A percentile compares a stretch with the other conserved stretches of the same genome.
Evolutionary conservation across 345 rosid species (phyloP).

Genomic region (Dipteronia dyeriana): DNA sequence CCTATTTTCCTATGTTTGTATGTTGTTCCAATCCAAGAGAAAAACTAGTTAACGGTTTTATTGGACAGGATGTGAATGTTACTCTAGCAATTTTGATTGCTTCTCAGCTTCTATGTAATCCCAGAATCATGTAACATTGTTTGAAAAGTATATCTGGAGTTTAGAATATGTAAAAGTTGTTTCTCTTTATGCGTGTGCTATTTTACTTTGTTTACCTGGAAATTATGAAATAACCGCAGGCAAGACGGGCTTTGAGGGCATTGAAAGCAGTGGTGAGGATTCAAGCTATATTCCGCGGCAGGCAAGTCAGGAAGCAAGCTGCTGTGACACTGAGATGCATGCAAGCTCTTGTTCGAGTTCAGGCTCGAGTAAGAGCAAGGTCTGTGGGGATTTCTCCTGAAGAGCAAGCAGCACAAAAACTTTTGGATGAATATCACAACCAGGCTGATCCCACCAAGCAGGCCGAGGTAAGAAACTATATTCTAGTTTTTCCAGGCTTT

Average conservation of each 20-base stretch:
- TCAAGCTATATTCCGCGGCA: conserved; percentile 84
- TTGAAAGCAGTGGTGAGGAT: conserved; percentile 86
- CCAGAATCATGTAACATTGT: background rate
- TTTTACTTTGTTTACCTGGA: background rate
- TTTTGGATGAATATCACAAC: conserved; percentile 22
- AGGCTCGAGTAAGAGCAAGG: conserved; percentile 72
- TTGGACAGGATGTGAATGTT: background rate
- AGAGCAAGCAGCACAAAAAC: conserved; percentile 31
- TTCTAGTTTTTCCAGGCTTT: background rate
- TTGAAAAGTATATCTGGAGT: no score
- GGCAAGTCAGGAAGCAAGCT: conserved; percentile 88
- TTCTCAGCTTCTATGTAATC: background rate
- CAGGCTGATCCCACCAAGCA: conserved; percentile 55
- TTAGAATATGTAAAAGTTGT: no score
- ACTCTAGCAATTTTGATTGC: background rate
- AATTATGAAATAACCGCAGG: conserved; percentile 42
- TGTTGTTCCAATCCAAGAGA: no score
- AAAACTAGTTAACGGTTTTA: no score
- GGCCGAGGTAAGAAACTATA: conserved; percentile 56
- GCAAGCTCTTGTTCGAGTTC: conserved; percentile 96
- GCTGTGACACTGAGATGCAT: conserved; percentile 88
- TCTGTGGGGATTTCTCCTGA: conserved; percentile 39
- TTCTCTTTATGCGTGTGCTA: background rate
- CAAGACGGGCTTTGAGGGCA: conserved; percentile 81
- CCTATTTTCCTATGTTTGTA: no score